A percentile compares a stretch with the other conserved stretches of the same genome.
Conservation (phyloP, 768 basidiomycete genomes). For the Galerina sulciceps region DNA sequence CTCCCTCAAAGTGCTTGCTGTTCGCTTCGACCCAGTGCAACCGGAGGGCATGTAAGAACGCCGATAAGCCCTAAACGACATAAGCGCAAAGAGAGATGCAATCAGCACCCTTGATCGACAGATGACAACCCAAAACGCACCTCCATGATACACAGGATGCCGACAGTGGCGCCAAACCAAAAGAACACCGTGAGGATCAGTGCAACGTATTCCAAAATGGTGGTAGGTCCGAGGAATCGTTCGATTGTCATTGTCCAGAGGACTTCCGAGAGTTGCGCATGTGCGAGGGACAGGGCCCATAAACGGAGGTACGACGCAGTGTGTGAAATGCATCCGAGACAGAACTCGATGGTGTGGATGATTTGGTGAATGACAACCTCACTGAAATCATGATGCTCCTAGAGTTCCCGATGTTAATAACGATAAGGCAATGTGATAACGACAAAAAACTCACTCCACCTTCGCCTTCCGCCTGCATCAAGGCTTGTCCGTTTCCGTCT, state of each 20-base stretch:
- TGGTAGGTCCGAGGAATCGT: conserved; percentile 59
- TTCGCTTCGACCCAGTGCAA: conserved; percentile 99
- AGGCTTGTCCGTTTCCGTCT: conserved; percentile 75
- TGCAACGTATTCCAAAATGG: conserved; percentile 62
- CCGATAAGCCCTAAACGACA: conserved; percentile 76
- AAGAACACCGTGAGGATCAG: conserved; percentile 56
- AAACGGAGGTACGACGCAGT: conserved; percentile 93
- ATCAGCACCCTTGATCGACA: conserved; percentile 14
- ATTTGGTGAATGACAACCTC: conserved; percentile 97
- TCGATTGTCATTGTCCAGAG: conserved; percentile 89
- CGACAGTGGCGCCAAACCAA: conserved; percentile 83
- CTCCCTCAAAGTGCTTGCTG: conserved; percentile 93
- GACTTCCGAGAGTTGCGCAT: conserved; percentile 96
- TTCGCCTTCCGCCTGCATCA: conserved; percentile 73
- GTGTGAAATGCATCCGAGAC: conserved; percentile 97
- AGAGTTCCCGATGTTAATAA: conserved; percentile 16
- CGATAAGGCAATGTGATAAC: conserved; percentile 10
- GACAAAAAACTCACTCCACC: conserved; percentile 65
- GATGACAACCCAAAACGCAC: conserved; percentile 48
- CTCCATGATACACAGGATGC: conserved; percentile 94
- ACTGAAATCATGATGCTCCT: conserved; percentile 90
- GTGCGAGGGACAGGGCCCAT: conserved; percentile 97
- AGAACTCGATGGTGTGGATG: conserved; percentile 99
- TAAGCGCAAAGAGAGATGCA: conserved; percentile 2
- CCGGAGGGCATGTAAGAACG: conserved; percentile 94